A percentile compares a stretch with the other conserved stretches of the same genome.
Conservation (phyloP, 257 asterid genomes). For the Anisodus tanguticus region DNA sequence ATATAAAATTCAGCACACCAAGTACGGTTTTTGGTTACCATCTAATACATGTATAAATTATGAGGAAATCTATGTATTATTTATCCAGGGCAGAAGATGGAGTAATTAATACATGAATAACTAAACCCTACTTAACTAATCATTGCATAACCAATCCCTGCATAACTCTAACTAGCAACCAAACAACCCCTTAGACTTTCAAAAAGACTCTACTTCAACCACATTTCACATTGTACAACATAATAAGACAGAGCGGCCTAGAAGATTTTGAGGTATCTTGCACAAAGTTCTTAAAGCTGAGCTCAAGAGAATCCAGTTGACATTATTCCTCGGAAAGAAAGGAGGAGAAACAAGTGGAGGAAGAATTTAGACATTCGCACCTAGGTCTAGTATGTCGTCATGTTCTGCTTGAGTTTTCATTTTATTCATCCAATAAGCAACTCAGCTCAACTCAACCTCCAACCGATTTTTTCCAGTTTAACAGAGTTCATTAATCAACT, state of each 20-base stretch:
- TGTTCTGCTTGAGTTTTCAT: not conserved
- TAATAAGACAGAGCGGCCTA: not conserved
- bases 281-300: not conserved
- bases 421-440: not conserved
- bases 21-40: no score
- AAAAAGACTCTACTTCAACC: not conserved
- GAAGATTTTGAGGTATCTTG: constrained; percentile 7
- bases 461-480: not conserved
- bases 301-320: not conserved
- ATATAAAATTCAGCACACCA: no score
- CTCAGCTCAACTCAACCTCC: not conserved
- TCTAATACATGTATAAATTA: no score
- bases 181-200: not conserved
- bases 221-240: not conserved
- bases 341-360: constrained; percentile 5
- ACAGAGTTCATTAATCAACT: not conserved
- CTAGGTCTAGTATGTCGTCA: not conserved
- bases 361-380: not conserved
- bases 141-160: no score
- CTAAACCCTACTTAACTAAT: no score
- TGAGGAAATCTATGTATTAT: no score
- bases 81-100: no score
- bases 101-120: no score
- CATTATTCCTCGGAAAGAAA: not conserved
- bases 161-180: no score